These are phyloP conservation scores for Clarkia xantiana DNA, from an alignment of 345 rosid genomes.

Conservation along the genomic window DNA sequence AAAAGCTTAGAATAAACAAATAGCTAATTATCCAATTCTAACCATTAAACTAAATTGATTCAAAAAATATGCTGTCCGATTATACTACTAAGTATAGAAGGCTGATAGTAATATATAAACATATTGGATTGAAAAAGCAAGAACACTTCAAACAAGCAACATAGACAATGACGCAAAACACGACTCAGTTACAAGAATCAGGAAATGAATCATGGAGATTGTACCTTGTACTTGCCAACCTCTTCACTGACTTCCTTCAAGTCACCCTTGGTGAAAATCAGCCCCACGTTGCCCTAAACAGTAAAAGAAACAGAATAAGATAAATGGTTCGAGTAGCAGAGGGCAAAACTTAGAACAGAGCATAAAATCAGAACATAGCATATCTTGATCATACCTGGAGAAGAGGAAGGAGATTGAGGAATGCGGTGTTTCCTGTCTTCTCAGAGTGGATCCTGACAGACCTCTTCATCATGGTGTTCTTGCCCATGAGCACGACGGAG, in stretches of 20 bases:
- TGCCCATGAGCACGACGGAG: slow-evolving; percentile 84
- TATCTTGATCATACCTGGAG: slow-evolving; percentile 41
- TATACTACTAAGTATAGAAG: too few species aligned
- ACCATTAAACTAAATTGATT: too few species aligned
- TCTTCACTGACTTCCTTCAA: slow-evolving; percentile 94
- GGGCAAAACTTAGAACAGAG: not conserved
- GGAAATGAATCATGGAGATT: not conserved
- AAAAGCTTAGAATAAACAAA: too few species aligned
- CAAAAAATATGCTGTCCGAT: too few species aligned
- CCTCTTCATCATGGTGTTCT: slow-evolving; percentile 97
- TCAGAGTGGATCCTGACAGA: slow-evolving; percentile 64
- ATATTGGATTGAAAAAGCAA: too few species aligned
- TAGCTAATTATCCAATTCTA: too few species aligned
- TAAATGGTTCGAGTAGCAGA: not conserved
- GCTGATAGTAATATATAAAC: too few species aligned
- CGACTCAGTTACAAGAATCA: too few species aligned
- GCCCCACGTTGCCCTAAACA: slow-evolving; percentile 75
- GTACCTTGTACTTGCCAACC: slow-evolving; percentile 87
- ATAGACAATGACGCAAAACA: too few species aligned
- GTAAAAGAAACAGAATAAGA: not conserved
- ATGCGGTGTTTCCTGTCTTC: slow-evolving; percentile 44
- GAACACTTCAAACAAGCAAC: too few species aligned
- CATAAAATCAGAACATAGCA: not conserved
- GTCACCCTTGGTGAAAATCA: slow-evolving; percentile 95
- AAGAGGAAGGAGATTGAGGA: slow-evolving; percentile 58